Conservation (phyloP, 441 rosid species). For the Croton laevigatus region DNA sequence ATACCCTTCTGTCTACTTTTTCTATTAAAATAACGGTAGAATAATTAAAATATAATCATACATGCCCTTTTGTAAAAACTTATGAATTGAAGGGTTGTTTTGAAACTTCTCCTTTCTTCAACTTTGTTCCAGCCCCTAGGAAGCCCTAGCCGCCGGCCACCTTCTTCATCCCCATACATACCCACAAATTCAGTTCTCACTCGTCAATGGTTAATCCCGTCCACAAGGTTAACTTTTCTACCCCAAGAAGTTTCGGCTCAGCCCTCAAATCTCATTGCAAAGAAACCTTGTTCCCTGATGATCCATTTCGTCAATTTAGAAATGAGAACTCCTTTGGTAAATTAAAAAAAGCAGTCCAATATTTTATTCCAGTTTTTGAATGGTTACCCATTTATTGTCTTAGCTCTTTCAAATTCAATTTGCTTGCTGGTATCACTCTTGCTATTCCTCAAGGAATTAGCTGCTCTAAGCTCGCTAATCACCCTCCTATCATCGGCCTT, state of each 20-base stretch:
- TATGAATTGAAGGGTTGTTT: too few species aligned
- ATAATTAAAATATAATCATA: too few species aligned
- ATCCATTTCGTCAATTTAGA: conserved; percentile 57
- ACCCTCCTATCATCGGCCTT: conserved; percentile 84
- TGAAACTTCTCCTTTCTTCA: too few species aligned
- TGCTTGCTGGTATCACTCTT: conserved; percentile 91
- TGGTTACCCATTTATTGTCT: conserved; percentile 74
- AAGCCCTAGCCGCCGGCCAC: too few species aligned
- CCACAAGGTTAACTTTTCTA: conserved; percentile 44
- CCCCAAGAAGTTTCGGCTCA: conserved; percentile 41
- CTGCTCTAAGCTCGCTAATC: conserved; percentile 68
- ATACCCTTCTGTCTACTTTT: too few species aligned
- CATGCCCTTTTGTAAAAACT: too few species aligned
- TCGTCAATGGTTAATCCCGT: conserved; percentile 9
- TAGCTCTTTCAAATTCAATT: conserved; percentile 42
- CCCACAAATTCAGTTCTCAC: neutral
- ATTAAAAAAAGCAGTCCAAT: conserved; percentile 40
- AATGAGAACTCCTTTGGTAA: conserved; percentile 24
- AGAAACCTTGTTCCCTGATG: conserved; percentile 82
- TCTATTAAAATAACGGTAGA: too few species aligned
- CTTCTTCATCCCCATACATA: neutral
- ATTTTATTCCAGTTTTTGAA: conserved; percentile 70
- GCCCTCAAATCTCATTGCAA: conserved; percentile 48
- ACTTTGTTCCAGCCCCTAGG: too few species aligned
- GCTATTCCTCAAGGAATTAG: conserved; percentile 97